Evolutionary conservation across 1,139 yeast species (phyloP).

Genomic region (Pichia sp.): DNA sequence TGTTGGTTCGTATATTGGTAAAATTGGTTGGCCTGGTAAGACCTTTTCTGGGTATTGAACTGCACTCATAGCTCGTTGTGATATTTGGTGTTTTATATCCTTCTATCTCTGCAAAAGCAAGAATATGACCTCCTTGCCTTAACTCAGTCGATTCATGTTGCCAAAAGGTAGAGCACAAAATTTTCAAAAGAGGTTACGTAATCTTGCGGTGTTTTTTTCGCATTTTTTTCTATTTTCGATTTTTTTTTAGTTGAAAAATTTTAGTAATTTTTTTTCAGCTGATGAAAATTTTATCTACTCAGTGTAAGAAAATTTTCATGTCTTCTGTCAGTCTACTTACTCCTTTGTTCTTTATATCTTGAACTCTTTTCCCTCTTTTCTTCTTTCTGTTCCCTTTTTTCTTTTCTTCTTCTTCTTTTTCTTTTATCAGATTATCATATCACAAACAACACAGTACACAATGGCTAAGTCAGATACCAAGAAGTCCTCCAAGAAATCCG

Average conservation of each 20-base stretch:
- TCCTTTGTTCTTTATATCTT: background rate
- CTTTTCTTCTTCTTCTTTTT: background rate
- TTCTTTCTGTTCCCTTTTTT: background rate
- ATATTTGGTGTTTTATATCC: too few relatives aligned
- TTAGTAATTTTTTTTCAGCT: background rate
- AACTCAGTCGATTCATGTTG: too few relatives aligned
- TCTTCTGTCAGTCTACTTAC: background rate
- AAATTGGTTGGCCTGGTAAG: conserved; percentile 75
- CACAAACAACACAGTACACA: conserved; percentile 11
- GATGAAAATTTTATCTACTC: background rate
- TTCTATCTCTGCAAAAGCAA: background rate
- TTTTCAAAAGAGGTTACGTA: background rate
- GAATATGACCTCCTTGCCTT: background rate
- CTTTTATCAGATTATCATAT: background rate
- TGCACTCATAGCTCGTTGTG: conserved; percentile 18
- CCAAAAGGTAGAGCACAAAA: background rate
- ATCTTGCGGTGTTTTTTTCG: background rate
- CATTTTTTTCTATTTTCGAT: background rate
- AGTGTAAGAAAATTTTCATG: background rate
- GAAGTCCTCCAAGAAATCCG: conserved; percentile 32
- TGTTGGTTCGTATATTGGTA: conserved; percentile 37
- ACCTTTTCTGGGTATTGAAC: conserved; percentile 36
- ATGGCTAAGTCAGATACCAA: conserved; percentile 32
- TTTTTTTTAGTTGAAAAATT: background rate
- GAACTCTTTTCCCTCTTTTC: background rate